phyloP scores from a whole-genome alignment of 768 basidiomycete genomes.

The Lactarius akahatsu region DNA sequence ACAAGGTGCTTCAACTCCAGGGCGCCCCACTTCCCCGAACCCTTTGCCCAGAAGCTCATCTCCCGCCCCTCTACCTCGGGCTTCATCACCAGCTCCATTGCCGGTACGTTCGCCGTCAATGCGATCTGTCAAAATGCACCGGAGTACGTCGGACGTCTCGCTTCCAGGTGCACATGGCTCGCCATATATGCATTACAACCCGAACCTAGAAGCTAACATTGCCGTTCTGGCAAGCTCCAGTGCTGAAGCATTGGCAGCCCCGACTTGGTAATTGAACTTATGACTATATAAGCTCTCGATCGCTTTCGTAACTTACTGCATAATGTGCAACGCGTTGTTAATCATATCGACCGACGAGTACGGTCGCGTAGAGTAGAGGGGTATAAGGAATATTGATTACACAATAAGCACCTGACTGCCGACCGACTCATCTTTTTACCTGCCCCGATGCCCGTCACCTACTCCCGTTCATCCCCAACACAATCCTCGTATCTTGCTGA shows the following conservation, averaged over 20 bases:
- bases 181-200: conserved; percentile 26
- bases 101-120: conserved; percentile 25
- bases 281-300: background rate
- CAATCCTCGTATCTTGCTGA: conserved; percentile 16
- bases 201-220: conserved; percentile 25
- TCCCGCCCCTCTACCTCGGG: conserved; percentile 23
- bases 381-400: background rate
- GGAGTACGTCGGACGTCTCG: conserved; percentile 20
- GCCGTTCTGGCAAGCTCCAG: conserved; percentile 23
- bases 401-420: conserved; percentile 6
- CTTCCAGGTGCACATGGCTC: conserved; percentile 26
- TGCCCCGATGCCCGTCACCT: conserved; percentile 28
- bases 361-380: background rate
- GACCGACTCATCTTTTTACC: background rate
- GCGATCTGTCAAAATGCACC: conserved; percentile 9
- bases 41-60: conserved; percentile 21
- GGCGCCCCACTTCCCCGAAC: conserved; percentile 17
- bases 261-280: conserved; percentile 1
- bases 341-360: background rate
- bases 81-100: conserved; percentile 19
- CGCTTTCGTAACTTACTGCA: conserved; percentile 1
- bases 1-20: conserved; percentile 9
- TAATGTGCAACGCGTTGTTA: background rate
- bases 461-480: conserved; percentile 13
- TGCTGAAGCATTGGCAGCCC: conserved; percentile 11